Evolutionary conservation across 2,329 filamentous ascomycete genomes (phyloP).

Genomic region (Fusarium equiseti): DNA sequence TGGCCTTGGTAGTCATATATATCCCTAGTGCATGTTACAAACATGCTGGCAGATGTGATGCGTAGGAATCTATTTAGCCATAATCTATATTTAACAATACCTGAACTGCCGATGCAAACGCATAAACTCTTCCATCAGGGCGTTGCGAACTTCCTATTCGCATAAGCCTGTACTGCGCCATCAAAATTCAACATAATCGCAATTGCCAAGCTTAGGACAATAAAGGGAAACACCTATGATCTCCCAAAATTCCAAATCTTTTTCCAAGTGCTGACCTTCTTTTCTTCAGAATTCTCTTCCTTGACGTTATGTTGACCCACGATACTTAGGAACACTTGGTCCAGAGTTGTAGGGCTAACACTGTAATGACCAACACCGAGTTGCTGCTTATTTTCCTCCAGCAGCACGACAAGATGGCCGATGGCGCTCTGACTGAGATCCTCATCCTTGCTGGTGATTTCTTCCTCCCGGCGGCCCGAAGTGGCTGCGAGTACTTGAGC

Average conservation of each 20-base stretch:
- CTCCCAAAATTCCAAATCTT: slow-evolving; percentile 44
- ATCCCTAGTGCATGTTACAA: too few relatives aligned
- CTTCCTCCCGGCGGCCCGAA: slow-evolving; percentile 37
- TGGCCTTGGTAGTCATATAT: background rate
- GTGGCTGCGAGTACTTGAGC: slow-evolving; percentile 52
- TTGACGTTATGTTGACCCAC: slow-evolving; percentile 82
- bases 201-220: background rate
- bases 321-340: slow-evolving; percentile 90
- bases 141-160: background rate
- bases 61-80: background rate
- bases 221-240: slow-evolving; percentile 21
- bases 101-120: background rate
- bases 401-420: slow-evolving; percentile 74
- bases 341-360: slow-evolving; percentile 86
- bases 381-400: slow-evolving; percentile 77
- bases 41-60: background rate
- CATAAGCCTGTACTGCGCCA: background rate
- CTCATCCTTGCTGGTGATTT: slow-evolving; percentile 40
- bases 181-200: background rate
- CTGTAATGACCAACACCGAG: slow-evolving; percentile 88
- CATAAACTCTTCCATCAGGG: background rate
- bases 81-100: background rate
- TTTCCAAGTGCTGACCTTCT: slow-evolving; percentile 45
- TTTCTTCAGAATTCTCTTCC: slow-evolving; percentile 73
- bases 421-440: slow-evolving; percentile 65